phyloP scores from a whole-genome alignment of 2,329 filamentous ascomycete species.

The Acarospora socialis region DNA sequence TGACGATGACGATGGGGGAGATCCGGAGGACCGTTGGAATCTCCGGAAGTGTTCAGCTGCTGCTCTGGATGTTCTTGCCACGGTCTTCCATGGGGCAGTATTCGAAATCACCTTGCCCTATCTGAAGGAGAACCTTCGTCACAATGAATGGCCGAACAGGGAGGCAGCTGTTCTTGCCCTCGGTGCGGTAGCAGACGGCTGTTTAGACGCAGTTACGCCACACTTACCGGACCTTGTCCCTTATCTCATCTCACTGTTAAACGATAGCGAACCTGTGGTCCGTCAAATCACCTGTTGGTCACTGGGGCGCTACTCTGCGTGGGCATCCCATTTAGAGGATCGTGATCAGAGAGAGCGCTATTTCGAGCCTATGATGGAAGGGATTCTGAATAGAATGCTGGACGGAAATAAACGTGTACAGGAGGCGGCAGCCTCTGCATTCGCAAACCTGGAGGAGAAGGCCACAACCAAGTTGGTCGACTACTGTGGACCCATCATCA shows the following conservation, averaged over 20 bases:
- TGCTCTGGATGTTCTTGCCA: slow-evolving; percentile 83
- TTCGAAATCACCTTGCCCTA: slow-evolving; percentile 90
- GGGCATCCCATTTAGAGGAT: slow-evolving; percentile 66
- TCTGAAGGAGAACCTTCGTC: slow-evolving; percentile 74
- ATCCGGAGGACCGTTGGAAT: slow-evolving; percentile 88
- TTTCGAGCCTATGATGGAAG: slow-evolving; percentile 96
- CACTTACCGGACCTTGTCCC: slow-evolving; percentile 83
- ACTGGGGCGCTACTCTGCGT: slow-evolving; percentile 79
- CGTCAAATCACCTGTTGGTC: slow-evolving; percentile 98
- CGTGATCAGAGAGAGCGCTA: slow-evolving; percentile 55
- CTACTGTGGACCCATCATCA: slow-evolving; percentile 80
- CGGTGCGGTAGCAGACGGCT: slow-evolving; percentile 88
- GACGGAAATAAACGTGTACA: slow-evolving; percentile 97
- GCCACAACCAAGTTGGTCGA: slow-evolving; percentile 66
- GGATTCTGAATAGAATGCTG: slow-evolving; percentile 84
- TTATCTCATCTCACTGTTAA: slow-evolving; percentile 74
- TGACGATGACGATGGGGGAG: slow-evolving; percentile 43
- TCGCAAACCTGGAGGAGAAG: slow-evolving; percentile 91
- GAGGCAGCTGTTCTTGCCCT: slow-evolving; percentile 90
- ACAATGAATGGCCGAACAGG: slow-evolving; percentile 78
- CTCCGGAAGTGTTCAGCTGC: slow-evolving; percentile 93
- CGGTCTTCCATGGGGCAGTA: slow-evolving; percentile 73
- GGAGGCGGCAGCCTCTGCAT: slow-evolving; percentile 87
- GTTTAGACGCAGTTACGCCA: slow-evolving; percentile 75
- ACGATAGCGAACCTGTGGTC: slow-evolving; percentile 78